Evolutionary conservation across 495 filamentous ascomycete genomes (phyloP), one percentile per base, ranked within the genome.

Genomic region (Talaromyces wortmannii): DNA sequence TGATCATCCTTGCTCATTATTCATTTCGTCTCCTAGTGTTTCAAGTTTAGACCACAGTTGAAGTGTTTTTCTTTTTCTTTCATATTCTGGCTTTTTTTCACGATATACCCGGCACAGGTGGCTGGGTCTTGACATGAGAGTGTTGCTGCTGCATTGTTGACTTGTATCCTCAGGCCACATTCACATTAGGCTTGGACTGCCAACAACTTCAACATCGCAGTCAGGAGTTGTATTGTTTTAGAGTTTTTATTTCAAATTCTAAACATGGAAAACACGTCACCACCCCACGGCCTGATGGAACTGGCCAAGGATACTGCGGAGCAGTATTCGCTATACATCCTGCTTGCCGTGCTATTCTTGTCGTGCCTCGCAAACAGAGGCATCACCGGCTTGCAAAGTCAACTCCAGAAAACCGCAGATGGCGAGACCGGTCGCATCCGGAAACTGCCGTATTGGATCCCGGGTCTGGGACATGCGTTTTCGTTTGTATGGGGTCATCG

Each of bases 381-480:
- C 23, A 54, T 69, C 55, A 70, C 64, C 5, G 70, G 69, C 30
- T 18, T 77, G 31, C 70, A 66, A 45, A 69, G 71, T 48, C 59
- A 63, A 6, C 59, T 52, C 16, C 54, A 53, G 29, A 55, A 50
- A n/a, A 50, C 60, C 42, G 45, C 56, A 13, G 52, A 58, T 31
- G 48, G 55, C 12, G 58, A 67, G 31, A 49, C 63, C 32, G 66
- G 61, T 56, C 63, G 53, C 48, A 70, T 79, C 44, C 70, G 68
- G 57, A 59, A 67, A 33, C 52, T 74, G 8, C 81, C 83, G 11
- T 86, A 85, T 66, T 87, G 80, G 80, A 52, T 85, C 7, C 83
- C 83, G 11, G 69, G 75, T 56, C 36, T 85, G 2, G 79, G 83
- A 42, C 82, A 86, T 69, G 66, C 75, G 11, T 53, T 75, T 23